Evolutionary conservation across 2,329 filamentous ascomycete species (phyloP), one percentile per base, ranked within the genome.

Genomic region (Talaromyces sp.): DNA sequence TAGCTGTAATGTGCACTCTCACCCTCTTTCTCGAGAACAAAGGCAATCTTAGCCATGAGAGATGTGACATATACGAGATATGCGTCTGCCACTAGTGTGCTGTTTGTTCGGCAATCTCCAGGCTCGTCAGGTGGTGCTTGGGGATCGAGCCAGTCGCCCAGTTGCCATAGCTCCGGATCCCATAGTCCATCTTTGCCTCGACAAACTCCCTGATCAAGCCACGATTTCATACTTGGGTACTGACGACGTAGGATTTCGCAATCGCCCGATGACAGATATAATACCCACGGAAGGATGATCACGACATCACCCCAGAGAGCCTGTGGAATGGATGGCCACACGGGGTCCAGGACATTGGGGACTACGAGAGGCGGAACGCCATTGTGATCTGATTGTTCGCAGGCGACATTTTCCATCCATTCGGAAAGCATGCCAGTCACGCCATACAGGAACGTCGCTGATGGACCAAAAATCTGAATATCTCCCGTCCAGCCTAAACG

Each of bases 401-500:
- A 43, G 39, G 39, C 39, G 6, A 43, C 39, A 43, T 43, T 17
- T 43, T 43, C 39, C 39, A 43, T 43, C 39, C 39, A 43, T 43
- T 43, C 39, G 15, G 39, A 43, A 43, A 43, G 39, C 39, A 43
- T 43, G 39, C 39, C 39, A 43, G 9, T 9, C 39, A n/a, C 17
- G n/a, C 19, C 39, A 71, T 83, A 88, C 0, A 88, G 75, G 67
- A 83, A 87, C 59, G 79, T 83, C 0, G 83, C 80, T 0, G 84
- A 82, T 0, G 83, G 81, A 0, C 77, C 74, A 65, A 87, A 87
- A 1, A 80, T 78, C 43, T 82, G 81, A 8, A 79, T 74, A 67
- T 85, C 82, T 17, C 85, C 82, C 0, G 81, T 84, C 85, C 85
- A 85, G 22, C 82, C 82, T 6, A 86, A 72, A 0, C 84, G 78